phyloP scores from a whole-genome alignment of 2,329 filamentous ascomycete species.

The Sarocladium brachiariae region DNA sequence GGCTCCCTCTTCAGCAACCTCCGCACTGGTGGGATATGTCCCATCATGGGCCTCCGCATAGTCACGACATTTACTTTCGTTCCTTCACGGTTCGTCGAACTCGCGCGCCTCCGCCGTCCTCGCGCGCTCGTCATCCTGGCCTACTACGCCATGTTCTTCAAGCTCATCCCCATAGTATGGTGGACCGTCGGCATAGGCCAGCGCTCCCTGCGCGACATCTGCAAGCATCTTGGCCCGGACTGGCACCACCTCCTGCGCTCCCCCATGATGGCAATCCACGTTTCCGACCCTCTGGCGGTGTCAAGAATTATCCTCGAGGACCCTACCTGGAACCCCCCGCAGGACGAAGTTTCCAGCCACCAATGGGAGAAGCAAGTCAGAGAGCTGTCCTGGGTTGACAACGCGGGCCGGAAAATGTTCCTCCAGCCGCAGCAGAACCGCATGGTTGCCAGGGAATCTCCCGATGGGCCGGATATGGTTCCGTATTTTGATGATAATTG shows the following conservation, averaged over 20 bases:
- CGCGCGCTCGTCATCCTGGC: slow-evolving; percentile 45
- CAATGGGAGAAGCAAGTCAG: slow-evolving; percentile 8
- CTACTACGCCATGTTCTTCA: slow-evolving; percentile 45
- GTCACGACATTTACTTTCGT: slow-evolving; percentile 48
- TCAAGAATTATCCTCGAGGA: slow-evolving; percentile 38
- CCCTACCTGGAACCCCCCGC: slow-evolving; percentile 31
- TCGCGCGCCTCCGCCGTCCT: slow-evolving; percentile 34
- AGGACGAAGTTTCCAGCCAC: background rate
- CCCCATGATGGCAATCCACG: slow-evolving; percentile 30
- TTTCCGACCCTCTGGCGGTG: slow-evolving; percentile 27
- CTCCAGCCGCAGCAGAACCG: background rate
- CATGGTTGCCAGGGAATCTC: slow-evolving; percentile 1
- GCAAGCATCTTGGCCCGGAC: slow-evolving; percentile 28
- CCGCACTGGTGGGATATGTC: slow-evolving; percentile 31
- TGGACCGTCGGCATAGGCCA: slow-evolving; percentile 42
- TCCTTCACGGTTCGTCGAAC: slow-evolving; percentile 35
- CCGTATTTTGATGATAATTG: background rate
- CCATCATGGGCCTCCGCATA: slow-evolving; percentile 40
- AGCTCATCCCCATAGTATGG: slow-evolving; percentile 37
- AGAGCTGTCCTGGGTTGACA: slow-evolving; percentile 15
- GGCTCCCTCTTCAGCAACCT: slow-evolving; percentile 46
- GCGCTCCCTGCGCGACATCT: slow-evolving; percentile 39
- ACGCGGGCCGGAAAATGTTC: slow-evolving; percentile 12
- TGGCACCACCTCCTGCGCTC: slow-evolving; percentile 36
- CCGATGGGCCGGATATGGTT: background rate